Conservation (phyloP, 306 rosid genomes). For the Cucumis hystrix region DNA sequence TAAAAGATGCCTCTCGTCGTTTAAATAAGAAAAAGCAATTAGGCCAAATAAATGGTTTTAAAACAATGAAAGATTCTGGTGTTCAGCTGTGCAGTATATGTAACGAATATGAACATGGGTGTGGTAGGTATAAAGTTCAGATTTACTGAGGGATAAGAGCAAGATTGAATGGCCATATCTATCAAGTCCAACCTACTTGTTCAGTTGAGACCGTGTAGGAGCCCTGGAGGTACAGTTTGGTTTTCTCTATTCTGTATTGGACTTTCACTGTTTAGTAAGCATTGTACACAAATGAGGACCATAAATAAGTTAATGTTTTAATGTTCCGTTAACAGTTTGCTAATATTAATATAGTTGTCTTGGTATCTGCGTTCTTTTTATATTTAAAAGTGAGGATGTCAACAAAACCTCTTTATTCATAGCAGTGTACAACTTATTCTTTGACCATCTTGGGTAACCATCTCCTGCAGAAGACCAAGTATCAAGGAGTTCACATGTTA, state of each 20-base stretch:
- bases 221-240: neutral
- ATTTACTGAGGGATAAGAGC: neutral
- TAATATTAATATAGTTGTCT: neutral
- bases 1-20: too few species aligned
- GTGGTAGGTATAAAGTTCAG: neutral
- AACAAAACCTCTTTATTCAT: neutral
- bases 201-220: neutral
- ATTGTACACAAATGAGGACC: neutral
- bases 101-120: neutral
- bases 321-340: neutral
- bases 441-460: neutral
- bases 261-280: neutral
- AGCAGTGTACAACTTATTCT: neutral
- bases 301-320: neutral
- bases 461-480: neutral
- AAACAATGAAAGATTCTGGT: neutral
- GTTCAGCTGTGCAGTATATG: neutral
- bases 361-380: neutral
- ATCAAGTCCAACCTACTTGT: neutral
- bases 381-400: neutral
- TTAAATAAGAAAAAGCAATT: too few species aligned
- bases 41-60: neutral
- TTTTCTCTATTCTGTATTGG: neutral
- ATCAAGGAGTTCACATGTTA: neutral
- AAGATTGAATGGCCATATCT: neutral